Conservation (phyloP, 2,329 filamentous ascomycete species). For the Fusarium sp. region DNA sequence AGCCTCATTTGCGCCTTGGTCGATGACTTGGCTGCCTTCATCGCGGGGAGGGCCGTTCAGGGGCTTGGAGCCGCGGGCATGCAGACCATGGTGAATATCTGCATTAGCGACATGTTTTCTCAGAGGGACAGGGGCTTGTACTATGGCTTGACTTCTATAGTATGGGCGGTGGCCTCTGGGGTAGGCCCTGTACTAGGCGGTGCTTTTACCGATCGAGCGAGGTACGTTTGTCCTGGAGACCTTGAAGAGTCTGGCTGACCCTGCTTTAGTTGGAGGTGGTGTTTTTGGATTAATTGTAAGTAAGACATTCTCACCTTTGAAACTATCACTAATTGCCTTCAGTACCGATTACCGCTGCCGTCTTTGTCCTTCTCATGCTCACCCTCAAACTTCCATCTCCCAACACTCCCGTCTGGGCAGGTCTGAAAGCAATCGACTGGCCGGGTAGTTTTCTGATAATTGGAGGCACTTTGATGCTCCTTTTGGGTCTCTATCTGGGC, state of each 20-base stretch:
- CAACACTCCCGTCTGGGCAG: constrained; percentile 70
- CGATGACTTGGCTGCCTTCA: constrained; percentile 56
- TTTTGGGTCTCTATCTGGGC: constrained; percentile 78
- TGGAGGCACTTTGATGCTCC: constrained; percentile 74
- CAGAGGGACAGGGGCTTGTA: constrained; percentile 56
- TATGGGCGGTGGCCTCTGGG: constrained; percentile 74
- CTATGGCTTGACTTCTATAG: constrained; percentile 74
- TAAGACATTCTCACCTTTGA: background rate
- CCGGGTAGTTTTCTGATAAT: constrained; percentile 72
- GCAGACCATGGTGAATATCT: constrained; percentile 65
- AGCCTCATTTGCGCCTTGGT: constrained; percentile 62
- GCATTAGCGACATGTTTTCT: constrained; percentile 66
- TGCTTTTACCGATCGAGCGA: constrained; percentile 71
- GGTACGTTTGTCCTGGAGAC: constrained; percentile 48
- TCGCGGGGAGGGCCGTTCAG: constrained; percentile 59
- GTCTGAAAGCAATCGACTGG: constrained; percentile 72
- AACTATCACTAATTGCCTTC: background rate
- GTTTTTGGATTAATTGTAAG: constrained; percentile 65
- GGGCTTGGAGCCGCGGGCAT: constrained; percentile 66
- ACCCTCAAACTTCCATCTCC: constrained; percentile 77
- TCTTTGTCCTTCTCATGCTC: constrained; percentile 69
- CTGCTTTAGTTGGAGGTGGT: constrained; percentile 56
- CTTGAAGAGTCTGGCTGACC: background rate
- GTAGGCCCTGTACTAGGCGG: constrained; percentile 76
- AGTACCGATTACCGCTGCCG: constrained; percentile 64